Conservation (phyloP, 2,329 filamentous ascomycete genomes). For the Ophiocordyceps camponoti-leonardi region DNA sequence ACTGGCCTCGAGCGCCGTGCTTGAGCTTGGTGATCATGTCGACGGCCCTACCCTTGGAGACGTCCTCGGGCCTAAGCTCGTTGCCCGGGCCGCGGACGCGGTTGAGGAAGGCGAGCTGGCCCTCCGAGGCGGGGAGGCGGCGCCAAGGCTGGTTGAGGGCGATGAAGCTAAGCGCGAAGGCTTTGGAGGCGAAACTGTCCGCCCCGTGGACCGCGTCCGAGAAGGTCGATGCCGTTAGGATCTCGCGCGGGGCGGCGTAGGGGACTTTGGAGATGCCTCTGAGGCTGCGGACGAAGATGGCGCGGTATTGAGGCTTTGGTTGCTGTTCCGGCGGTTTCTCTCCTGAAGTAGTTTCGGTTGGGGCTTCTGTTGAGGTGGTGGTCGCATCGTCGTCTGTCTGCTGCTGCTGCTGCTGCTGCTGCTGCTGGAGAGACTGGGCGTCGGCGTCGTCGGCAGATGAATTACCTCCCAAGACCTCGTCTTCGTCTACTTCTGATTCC, state of each 20-base stretch:
- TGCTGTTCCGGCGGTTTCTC: neutral
- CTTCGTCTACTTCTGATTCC: neutral
- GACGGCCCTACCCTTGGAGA: constrained; percentile 65
- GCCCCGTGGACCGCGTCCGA: constrained; percentile 65
- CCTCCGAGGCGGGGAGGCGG: constrained; percentile 40
- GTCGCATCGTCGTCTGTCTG: too few relatives aligned
- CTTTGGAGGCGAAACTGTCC: constrained; percentile 58
- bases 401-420: too few relatives aligned
- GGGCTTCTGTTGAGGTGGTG: too few relatives aligned
- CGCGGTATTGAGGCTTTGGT: constrained; percentile 5
- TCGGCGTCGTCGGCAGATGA: neutral
- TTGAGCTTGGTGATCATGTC: constrained; percentile 91
- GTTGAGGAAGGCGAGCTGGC: constrained; percentile 54
- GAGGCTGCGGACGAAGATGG: constrained; percentile 29
- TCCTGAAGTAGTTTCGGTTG: too few relatives aligned
- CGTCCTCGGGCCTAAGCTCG: constrained; percentile 31
- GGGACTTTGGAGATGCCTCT: constrained; percentile 29
- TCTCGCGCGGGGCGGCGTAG: constrained; percentile 49
- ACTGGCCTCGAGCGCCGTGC: constrained; percentile 58
- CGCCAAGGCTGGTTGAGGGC: constrained; percentile 54
- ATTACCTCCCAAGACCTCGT: neutral
- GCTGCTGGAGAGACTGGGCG: neutral
- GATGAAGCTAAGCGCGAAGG: constrained; percentile 53
- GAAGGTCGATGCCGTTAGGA: constrained; percentile 51
- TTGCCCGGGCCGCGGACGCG: constrained; percentile 35